Conservation (phyloP, 352 stramenopile genomes). For the Phytophthora tentaculata region DNA sequence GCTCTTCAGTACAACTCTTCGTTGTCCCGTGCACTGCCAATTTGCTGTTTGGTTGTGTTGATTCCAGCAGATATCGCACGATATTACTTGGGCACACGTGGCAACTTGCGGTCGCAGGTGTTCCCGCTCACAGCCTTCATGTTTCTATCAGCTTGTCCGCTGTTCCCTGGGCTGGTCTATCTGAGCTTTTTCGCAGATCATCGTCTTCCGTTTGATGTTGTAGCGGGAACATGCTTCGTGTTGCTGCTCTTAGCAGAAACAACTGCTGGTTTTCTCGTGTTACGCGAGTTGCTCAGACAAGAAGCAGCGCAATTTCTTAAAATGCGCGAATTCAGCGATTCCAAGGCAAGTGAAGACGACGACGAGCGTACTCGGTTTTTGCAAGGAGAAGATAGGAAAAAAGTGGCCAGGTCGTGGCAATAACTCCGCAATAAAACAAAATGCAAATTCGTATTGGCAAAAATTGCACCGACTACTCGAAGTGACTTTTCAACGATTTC, state of each 20-base stretch:
- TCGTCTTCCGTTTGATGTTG: slow-evolving; percentile 54
- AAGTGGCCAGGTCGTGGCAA: slow-evolving; percentile 18
- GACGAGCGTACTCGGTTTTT: slow-evolving; percentile 29
- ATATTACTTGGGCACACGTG: slow-evolving; percentile 64
- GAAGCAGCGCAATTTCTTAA: slow-evolving; percentile 68
- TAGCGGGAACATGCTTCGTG: slow-evolving; percentile 41
- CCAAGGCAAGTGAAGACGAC: slow-evolving; percentile 21
- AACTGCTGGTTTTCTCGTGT: slow-evolving; percentile 44
- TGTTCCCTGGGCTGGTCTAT: slow-evolving; percentile 63
- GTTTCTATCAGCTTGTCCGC: slow-evolving; percentile 68
- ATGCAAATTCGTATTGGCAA: no score
- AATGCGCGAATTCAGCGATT: slow-evolving; percentile 42
- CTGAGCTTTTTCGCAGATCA: slow-evolving; percentile 60
- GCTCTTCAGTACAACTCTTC: slow-evolving; percentile 47
- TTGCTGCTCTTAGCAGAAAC: slow-evolving; percentile 52
- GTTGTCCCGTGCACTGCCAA: slow-evolving; percentile 49
- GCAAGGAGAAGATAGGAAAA: slow-evolving; percentile 21
- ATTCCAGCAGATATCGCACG: slow-evolving; percentile 51
- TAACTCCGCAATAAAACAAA: slow-evolving; percentile 1
- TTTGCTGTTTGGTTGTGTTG: slow-evolving; percentile 52
- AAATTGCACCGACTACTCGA: slow-evolving; percentile 12
- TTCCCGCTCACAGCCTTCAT: slow-evolving; percentile 73
- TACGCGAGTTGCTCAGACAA: slow-evolving; percentile 60
- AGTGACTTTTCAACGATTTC: slow-evolving; percentile 24
- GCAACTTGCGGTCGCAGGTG: slow-evolving; percentile 64